Evolutionary conservation across 345 rosid genomes (phyloP), one percentile per base, ranked within the genome.

Genomic region (Euphorbia pulcherrima): DNA sequence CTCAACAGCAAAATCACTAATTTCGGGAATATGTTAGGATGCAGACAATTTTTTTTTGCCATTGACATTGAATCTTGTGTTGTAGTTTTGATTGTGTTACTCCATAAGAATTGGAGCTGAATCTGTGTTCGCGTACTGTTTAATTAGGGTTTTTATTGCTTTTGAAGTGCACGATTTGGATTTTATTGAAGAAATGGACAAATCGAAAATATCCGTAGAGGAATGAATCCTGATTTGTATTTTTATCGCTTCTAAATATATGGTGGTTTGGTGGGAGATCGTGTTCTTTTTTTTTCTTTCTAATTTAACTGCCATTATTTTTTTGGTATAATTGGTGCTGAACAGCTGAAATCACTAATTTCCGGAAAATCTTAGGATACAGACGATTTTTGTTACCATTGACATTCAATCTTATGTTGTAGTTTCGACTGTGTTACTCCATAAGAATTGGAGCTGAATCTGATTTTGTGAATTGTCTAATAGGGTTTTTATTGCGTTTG

Each of bases 401-500:
- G 20, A 50, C 28, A 69, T 23, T 11, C 55, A 16, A 33, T 5
- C 10, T 35, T 26, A 44, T 44, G 33, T 51, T 21, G 29, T 41
- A 24, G 41, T 23, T 63, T 14, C 1, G 10, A 21, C 61, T 8
- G 11, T 23, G 46, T 30, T 51, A 33, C 26, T 40, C 17, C 26
- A 37, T 20, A 24, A 35, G 41, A 39, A 37, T 14, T 21, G 40
- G 40, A 51, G 66, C 47, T 46, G 7, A 11, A 30, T 35, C 16
- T 55, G 54, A 13, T 39, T 20, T 13, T 35, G 13, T 18, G 10
- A n/a, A 40, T 28, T 8, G 8, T 62, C 48, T 40, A 55, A 55
- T 56, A 68, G 78, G 40, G 63, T 28, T 40, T 2, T 11, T 62
- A 5, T 57, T 75, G 55, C 37, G 60, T 68, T 48, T 52, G 47